A percentile compares a stretch with the other conserved stretches of the same genome.
phyloP scores from a whole-genome alignment of 306 rosid genomes.

The Cucurbita moschata region DNA sequence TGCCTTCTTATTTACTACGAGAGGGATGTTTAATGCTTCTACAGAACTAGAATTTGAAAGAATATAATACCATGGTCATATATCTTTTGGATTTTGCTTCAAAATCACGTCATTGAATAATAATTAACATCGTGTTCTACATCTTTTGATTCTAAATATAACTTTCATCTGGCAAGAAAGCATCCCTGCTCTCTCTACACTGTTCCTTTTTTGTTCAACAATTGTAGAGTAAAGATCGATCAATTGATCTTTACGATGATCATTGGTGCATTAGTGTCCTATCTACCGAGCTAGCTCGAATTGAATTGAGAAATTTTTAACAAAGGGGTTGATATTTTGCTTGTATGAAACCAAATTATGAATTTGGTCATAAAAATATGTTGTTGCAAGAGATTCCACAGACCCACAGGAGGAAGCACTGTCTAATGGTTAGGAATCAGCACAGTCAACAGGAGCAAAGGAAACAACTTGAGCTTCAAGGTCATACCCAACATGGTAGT shows the following conservation, averaged over 20 bases:
- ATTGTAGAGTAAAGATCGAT: not conserved
- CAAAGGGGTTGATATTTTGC: not conserved
- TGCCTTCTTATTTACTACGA: not conserved
- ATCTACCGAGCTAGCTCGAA: not conserved
- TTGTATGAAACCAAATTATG: not conserved
- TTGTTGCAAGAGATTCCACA: not conserved
- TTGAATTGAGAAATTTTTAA: not conserved
- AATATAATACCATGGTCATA: not conserved
- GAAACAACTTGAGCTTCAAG: conserved; percentile 14
- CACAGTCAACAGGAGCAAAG: conserved; percentile 14
- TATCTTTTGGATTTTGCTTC: not conserved
- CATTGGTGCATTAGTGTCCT: not conserved
- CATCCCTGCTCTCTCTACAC: not conserved
- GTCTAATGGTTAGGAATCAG: conserved; percentile 1
- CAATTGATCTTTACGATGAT: not conserved
- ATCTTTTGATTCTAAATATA: not conserved
- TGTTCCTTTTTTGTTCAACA: not conserved
- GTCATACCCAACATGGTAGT: conserved; percentile 12
- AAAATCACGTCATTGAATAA: not conserved
- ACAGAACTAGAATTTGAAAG: not conserved
- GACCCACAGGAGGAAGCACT: not conserved
- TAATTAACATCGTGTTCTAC: not conserved
- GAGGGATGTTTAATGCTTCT: not conserved
- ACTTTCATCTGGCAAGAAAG: not conserved
- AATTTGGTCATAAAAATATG: not conserved